A percentile compares a stretch with the other conserved stretches of the same genome.
These are phyloP conservation scores for Chlorella vulgaris DNA, from an alignment of 139 green algal species.

Conservation along the genomic window DNA sequence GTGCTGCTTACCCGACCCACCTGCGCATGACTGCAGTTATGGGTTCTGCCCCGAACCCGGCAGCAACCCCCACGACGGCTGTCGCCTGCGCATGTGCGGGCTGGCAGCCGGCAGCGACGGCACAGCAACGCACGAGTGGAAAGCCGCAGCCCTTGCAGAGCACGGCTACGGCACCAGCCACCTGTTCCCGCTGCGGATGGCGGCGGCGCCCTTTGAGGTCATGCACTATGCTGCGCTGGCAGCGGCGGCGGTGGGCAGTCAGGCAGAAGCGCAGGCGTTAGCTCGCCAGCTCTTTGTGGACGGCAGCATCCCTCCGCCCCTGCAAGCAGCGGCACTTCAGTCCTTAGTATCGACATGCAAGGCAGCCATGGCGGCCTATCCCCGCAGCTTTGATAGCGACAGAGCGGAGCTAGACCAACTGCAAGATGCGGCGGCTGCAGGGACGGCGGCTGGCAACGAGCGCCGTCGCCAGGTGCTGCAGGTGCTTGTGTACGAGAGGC, in stretches of 20 bases:
- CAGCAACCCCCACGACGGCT: constrained; percentile 65
- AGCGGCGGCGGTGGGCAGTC: constrained; percentile 9
- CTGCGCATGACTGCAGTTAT: constrained; percentile 61
- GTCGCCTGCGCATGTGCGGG: constrained; percentile 17
- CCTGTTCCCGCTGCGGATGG: constrained; percentile 55
- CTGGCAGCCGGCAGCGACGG: not conserved
- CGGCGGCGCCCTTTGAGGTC: constrained; percentile 48
- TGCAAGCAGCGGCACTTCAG: constrained; percentile 21
- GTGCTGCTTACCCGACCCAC: not conserved
- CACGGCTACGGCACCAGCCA: not conserved
- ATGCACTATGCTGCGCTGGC: constrained; percentile 47
- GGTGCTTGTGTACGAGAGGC: constrained; percentile 52
- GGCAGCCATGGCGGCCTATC: constrained; percentile 11
- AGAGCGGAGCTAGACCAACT: constrained; percentile 27
- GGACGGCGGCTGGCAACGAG: constrained; percentile 16
- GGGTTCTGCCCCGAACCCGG: constrained; percentile 62
- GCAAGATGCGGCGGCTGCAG: constrained; percentile 19
- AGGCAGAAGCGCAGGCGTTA: constrained; percentile 6
- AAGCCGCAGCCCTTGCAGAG: constrained; percentile 44
- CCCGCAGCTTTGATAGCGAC: constrained; percentile 5
- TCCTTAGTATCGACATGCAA: constrained; percentile 20
- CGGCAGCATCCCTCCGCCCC: not conserved
- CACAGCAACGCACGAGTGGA: constrained; percentile 23
- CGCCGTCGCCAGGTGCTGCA: constrained; percentile 36
- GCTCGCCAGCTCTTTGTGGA: constrained; percentile 13